These are phyloP conservation scores for Cryptococcus maquisensis DNA, from an alignment of 1,284 basidiomycete genomes.

Conservation along the genomic window DNA sequence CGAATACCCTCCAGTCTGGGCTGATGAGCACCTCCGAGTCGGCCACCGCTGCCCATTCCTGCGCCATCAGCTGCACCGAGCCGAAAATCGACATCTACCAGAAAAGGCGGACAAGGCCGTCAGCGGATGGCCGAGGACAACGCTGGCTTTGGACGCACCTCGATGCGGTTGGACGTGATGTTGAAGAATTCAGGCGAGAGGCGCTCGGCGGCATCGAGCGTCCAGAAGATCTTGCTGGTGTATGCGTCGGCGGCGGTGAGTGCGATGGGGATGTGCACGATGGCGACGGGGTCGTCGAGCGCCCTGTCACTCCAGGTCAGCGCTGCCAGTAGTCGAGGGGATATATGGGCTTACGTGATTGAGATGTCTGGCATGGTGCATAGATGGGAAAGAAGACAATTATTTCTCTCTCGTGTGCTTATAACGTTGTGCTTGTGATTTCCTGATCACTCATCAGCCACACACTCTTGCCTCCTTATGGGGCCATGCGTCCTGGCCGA, in stretches of 20 bases:
- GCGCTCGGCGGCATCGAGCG: slow-evolving; percentile 26
- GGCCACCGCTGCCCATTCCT: slow-evolving; percentile 24
- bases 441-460: too few relatives aligned
- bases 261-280: slow-evolving; percentile 39
- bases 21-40: slow-evolving; percentile 29
- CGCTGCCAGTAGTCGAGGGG: background rate
- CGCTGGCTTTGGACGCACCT: slow-evolving; percentile 23
- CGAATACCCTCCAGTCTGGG: slow-evolving; percentile 41
- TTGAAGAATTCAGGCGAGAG: slow-evolving; percentile 41
- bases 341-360: background rate
- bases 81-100: slow-evolving; percentile 41
- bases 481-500: too few relatives aligned
- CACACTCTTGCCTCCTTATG: too few relatives aligned
- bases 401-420: too few relatives aligned
- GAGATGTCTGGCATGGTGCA: background rate
- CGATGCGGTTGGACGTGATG: slow-evolving; percentile 39
- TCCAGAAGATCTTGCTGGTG: slow-evolving; percentile 40
- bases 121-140: background rate
- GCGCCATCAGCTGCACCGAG: slow-evolving; percentile 23
- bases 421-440: too few relatives aligned
- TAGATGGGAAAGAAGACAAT: background rate
- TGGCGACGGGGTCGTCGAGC: slow-evolving; percentile 31
- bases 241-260: slow-evolving; percentile 10
- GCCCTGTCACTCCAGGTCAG: slow-evolving; percentile 21
- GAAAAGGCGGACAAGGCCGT: background rate